A percentile compares a stretch with the other conserved stretches of the same genome.
phyloP scores from a whole-genome alignment of 129 eudicot genomes.

The Chrysanthemum lavandulifolium region DNA sequence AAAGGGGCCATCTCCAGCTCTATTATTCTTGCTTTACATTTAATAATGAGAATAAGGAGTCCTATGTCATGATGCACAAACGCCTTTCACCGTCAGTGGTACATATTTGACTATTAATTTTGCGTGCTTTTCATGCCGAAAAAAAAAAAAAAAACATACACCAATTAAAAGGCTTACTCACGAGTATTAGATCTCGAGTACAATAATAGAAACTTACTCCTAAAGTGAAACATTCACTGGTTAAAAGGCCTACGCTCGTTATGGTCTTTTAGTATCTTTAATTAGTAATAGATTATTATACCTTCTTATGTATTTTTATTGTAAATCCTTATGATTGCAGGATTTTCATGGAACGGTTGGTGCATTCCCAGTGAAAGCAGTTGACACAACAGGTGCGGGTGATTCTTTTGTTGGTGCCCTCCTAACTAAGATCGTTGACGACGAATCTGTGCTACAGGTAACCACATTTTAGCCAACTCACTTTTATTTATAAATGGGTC shows the following conservation, averaged over 20 bases:
- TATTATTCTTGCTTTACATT: conserved; percentile 8
- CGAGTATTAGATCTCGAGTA: conserved; percentile 13
- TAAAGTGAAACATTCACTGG: not conserved
- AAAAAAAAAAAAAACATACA: conserved; percentile 12
- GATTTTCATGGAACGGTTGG: conserved; percentile 64
- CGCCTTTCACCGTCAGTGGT: conserved; percentile 6
- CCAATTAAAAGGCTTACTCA: not conserved
- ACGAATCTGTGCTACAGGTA: conserved; percentile 68
- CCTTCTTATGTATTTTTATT: not conserved
- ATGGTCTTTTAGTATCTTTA: not conserved
- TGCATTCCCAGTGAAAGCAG: conserved; percentile 67
- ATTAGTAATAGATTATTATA: not conserved
- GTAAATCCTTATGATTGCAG: conserved; percentile 35
- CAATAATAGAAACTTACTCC: not conserved
- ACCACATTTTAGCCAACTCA: not conserved
- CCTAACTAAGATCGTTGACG: conserved; percentile 68
- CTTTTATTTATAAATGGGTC: not conserved
- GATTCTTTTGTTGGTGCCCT: conserved; percentile 98
- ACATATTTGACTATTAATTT: conserved; percentile 27
- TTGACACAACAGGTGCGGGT: conserved; percentile 98
- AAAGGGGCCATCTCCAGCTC: conserved; percentile 33
- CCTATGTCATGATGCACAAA: conserved; percentile 25
- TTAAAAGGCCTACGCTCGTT: not conserved
- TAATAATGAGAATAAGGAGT: conserved; percentile 8
- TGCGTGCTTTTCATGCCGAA: conserved; percentile 14